Evolutionary conservation across 192 early-diverging fungal species (phyloP).

Genomic region (Dimargaris verticillata): DNA sequence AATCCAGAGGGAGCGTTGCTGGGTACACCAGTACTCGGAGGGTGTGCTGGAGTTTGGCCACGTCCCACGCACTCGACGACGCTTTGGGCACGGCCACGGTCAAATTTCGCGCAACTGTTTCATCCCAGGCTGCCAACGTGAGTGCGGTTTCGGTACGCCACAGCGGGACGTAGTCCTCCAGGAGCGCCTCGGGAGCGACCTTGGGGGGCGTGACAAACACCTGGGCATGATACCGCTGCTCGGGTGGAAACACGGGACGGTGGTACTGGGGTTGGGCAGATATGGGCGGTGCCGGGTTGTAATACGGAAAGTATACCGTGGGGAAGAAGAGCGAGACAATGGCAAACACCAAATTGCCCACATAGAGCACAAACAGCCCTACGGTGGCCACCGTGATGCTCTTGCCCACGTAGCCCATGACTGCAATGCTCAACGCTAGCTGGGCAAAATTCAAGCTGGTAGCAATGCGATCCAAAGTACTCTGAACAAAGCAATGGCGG

Average conservation of each 20-base stretch:
- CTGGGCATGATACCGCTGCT: constrained; percentile 6
- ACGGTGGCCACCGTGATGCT: constrained; percentile 10
- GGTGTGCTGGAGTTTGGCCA: not conserved
- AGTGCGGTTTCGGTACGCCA: not conserved
- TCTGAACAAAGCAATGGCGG: no score
- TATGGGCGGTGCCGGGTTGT: constrained; percentile 7
- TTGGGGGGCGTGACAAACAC: constrained; percentile 5
- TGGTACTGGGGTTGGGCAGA: constrained; percentile 3
- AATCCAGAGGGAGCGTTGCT: not conserved
- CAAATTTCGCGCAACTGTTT: not conserved
- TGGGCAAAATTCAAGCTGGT: no score
- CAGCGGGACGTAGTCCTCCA: not conserved
- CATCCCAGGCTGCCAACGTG: not conserved
- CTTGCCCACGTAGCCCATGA: constrained; percentile 12
- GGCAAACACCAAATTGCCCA: constrained; percentile 11
- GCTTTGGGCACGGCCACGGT: not conserved
- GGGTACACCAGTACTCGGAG: not conserved
- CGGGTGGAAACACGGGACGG: not conserved
- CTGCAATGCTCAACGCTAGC: no score
- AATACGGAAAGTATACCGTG: constrained; percentile 11
- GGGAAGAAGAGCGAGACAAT: constrained; percentile 11
- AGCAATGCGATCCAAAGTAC: no score
- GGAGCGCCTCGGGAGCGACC: not conserved
- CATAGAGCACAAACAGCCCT: constrained; percentile 10
- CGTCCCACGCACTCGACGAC: not conserved